A percentile compares a stretch with the other conserved stretches of the same genome.
These are phyloP conservation scores for Seiridium unicorne DNA, from an alignment of 2,329 filamentous ascomycete species.

Conservation along the genomic window DNA sequence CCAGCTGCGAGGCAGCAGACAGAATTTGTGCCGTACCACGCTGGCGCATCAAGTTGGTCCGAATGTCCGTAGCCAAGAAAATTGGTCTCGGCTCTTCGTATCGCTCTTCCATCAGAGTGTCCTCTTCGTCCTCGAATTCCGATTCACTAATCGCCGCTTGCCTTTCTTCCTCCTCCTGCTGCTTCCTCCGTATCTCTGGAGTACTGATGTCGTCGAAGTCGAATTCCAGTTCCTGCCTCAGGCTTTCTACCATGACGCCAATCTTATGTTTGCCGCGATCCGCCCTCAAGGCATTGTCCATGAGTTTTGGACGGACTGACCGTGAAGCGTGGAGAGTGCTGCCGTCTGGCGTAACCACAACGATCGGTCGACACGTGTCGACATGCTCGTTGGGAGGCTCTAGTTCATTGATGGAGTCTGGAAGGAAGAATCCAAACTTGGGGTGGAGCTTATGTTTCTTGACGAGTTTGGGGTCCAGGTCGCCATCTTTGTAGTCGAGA, in stretches of 20 bases:
- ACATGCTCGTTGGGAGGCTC: constrained; percentile 38
- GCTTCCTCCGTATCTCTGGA: constrained; percentile 27
- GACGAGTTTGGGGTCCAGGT: constrained; percentile 50
- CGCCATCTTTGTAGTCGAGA: constrained; percentile 43
- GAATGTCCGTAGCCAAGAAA: background rate
- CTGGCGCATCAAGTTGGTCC: background rate
- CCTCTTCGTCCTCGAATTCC: constrained; percentile 14
- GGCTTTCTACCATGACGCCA: constrained; percentile 13
- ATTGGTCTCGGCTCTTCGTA: background rate
- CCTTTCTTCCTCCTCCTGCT: constrained; percentile 20
- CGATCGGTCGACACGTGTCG: constrained; percentile 45
- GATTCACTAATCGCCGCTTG: constrained; percentile 3
- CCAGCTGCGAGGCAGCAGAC: constrained; percentile 15
- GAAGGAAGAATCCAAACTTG: constrained; percentile 50
- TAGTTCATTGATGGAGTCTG: constrained; percentile 42
- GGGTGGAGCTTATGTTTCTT: constrained; percentile 51
- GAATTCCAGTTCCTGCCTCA: background rate
- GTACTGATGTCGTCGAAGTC: constrained; percentile 23
- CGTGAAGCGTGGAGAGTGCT: constrained; percentile 49
- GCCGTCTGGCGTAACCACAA: constrained; percentile 47
- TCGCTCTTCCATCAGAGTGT: background rate
- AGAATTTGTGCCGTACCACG: constrained; percentile 17
- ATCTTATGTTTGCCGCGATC: constrained; percentile 19
- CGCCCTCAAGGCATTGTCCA: constrained; percentile 24
- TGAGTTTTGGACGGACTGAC: constrained; percentile 26